phyloP scores from a whole-genome alignment of 352 stramenopile genomes.

The Phytophthora syringae region DNA sequence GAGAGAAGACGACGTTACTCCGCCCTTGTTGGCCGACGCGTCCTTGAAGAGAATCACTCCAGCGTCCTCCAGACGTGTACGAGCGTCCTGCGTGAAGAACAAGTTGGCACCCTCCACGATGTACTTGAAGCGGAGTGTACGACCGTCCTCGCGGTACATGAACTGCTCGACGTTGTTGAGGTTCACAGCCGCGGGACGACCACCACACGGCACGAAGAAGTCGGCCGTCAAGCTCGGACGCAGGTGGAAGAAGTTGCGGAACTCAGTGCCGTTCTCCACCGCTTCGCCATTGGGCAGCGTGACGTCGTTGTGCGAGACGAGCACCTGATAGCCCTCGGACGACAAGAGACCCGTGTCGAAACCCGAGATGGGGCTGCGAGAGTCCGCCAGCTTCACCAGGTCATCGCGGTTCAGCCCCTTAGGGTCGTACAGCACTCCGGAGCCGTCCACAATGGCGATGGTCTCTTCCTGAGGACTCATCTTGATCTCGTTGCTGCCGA shows the following conservation, averaged over 20 bases:
- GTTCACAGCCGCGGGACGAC: slow-evolving; percentile 96
- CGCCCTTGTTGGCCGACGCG: slow-evolving; percentile 92
- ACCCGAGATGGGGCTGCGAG: slow-evolving; percentile 87
- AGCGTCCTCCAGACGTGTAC: slow-evolving; percentile 93
- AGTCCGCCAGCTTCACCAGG: slow-evolving; percentile 93
- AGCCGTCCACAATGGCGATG: slow-evolving; percentile 95
- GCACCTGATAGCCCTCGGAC: slow-evolving; percentile 64
- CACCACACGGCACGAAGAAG: slow-evolving; percentile 97
- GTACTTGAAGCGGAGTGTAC: slow-evolving; percentile 91
- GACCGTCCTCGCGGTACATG: slow-evolving; percentile 71
- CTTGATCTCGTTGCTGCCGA: slow-evolving; percentile 98
- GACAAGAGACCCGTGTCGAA: slow-evolving; percentile 89
- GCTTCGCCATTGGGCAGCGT: slow-evolving; percentile 71
- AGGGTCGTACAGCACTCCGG: slow-evolving; percentile 94
- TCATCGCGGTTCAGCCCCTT: slow-evolving; percentile 93
- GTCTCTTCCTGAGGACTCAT: slow-evolving; percentile 96
- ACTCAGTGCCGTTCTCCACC: slow-evolving; percentile 94
- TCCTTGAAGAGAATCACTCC: slow-evolving; percentile 98
- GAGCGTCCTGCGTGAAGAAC: slow-evolving; percentile 96
- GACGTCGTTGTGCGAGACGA: slow-evolving; percentile 78
- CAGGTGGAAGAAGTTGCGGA: slow-evolving; percentile 98
- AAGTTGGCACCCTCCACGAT: slow-evolving; percentile 99
- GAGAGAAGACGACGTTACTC: slow-evolving; percentile 80
- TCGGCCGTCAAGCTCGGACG: slow-evolving; percentile 91
- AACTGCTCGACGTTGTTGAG: slow-evolving; percentile 95